Evolutionary conservation across 2,329 filamentous ascomycete species (phyloP), one percentile per base, ranked within the genome.

Genomic region (Westerdykella ornata): DNA sequence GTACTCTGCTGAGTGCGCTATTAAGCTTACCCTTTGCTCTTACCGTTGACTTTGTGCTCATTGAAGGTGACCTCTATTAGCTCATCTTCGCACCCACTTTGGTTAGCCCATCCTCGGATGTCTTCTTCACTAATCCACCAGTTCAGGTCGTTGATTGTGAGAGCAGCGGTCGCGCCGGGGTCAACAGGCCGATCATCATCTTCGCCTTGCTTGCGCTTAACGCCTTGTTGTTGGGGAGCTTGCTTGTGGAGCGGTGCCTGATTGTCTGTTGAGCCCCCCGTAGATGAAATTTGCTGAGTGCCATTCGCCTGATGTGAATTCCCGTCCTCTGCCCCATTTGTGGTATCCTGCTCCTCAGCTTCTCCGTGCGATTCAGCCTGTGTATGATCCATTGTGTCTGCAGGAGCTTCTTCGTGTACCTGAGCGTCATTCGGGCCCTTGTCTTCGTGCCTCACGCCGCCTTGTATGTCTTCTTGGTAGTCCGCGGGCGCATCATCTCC

Each of bases 41-140:
- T 98, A 54, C 92, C 92, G 54, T 98, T 98, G 36, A 97, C 89
- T 65, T 98, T 98, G 68, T 97, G 92, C 65, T 98, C 92, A 57
- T 88, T 96, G 65, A 97, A 98, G 0, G 89, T 95, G 38, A 98
- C 80, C 46, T 97, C 92, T 57, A 86, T 88, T 14, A 97, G 71
- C 57, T 95, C 87, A 35, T 82, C 77, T 64, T 97, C 92, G 53
- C 81, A 86, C 2, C 77, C 78, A n/a, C 84, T 86, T 50, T 85
- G 77, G 51, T 81, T 81, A 17, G 85, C 75, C 86, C 88, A 96
- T 38, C 84, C 85, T 39, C 92, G 84, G 42, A 98, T 80, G 54
- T 97, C 88, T 59, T 98, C 92, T 61, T 98, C 92, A 2, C 60
- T 66, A 20, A 82, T 89, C 90, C 90, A 97, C 92, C 92, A 98